Base-by-base conservation (phyloP, 768 basidiomycete species). In the Boletus reticulatus region DNA sequence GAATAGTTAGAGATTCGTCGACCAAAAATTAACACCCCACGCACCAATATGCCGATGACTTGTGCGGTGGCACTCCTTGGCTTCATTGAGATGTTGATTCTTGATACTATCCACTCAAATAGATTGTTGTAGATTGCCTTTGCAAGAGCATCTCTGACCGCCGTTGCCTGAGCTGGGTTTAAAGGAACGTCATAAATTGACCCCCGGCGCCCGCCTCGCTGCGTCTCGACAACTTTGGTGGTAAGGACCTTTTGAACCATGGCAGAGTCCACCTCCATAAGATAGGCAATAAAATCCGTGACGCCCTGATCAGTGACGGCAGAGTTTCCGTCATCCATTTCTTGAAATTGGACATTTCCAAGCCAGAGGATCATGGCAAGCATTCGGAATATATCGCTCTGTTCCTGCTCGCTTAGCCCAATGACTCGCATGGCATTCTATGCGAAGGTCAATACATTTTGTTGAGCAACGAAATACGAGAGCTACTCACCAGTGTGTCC, bases 61-160 rank as follows among this genome's bases (percentile, higher is more conserved):
- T 94, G 91, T 10, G 87, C 79, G 49, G 83, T 77, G 7, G 84
- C 75, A 48, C 79, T 74, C 41, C 92, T 83, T 6, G 94, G 83
- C 72, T 94, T 95, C 95, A 99, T 97, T 6, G 96, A 98, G 17
- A 92, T 76, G 68, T 99, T 99, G 68, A 99, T 83, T 57, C 93
- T 85, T 16, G 92, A 90, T 42, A 99, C 97, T 63, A 99, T 98
- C 97, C 97, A 99, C 68, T 99, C 96, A 69, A 99, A 98, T 4
- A 98, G 76, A 71, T 98, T 98, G 75, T 95, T 98, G 74, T 99
- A 99, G 60, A 99, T 87, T 16, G 94, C 96, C 71, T 98, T 96
- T 5, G 96, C 78, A 38, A 99, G 76, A 1, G 97, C 97, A 73
- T 98, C 93, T 54, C 95, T 77, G 20, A 92, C 94, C 1, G 95